Conservation (phyloP, 2,329 filamentous ascomycete genomes). For the Phaeosphaeriaceae sp. region DNA sequence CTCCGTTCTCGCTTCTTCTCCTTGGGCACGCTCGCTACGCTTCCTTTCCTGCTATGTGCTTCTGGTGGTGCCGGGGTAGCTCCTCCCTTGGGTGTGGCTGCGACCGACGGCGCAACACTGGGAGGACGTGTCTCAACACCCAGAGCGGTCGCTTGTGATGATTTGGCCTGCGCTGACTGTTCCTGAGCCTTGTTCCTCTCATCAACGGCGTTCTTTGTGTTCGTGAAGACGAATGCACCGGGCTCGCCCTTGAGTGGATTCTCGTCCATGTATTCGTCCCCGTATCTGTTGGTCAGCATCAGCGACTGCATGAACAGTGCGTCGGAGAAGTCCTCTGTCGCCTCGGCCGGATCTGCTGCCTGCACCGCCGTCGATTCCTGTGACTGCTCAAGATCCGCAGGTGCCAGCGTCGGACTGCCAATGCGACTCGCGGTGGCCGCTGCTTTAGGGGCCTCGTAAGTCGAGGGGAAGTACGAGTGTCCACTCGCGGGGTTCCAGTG, state of each 20-base stretch:
- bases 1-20: constrained; percentile 42
- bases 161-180: constrained; percentile 23
- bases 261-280: constrained; percentile 69
- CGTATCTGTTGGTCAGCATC: constrained; percentile 59
- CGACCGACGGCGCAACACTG: constrained; percentile 37
- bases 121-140: constrained; percentile 28
- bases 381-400: constrained; percentile 35
- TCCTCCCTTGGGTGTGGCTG: constrained; percentile 36
- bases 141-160: constrained; percentile 14
- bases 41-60: constrained; percentile 31
- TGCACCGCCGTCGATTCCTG: constrained; percentile 23
- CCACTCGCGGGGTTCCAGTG: constrained; percentile 66
- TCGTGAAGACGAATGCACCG: constrained; percentile 65
- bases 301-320: constrained; percentile 55
- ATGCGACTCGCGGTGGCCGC: constrained; percentile 34
- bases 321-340: constrained; percentile 40
- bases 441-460: constrained; percentile 48
- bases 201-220: constrained; percentile 52
- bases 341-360: constrained; percentile 16
- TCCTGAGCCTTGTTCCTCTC: constrained; percentile 49
- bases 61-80: constrained; percentile 25
- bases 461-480: constrained; percentile 64
- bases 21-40: constrained; percentile 35
- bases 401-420: constrained; percentile 38
- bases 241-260: constrained; percentile 69